Evolutionary conservation across 2,329 filamentous ascomycete species (phyloP), one percentile per base, ranked within the genome.

Genomic region (Plectosphaerella cucumerina): DNA sequence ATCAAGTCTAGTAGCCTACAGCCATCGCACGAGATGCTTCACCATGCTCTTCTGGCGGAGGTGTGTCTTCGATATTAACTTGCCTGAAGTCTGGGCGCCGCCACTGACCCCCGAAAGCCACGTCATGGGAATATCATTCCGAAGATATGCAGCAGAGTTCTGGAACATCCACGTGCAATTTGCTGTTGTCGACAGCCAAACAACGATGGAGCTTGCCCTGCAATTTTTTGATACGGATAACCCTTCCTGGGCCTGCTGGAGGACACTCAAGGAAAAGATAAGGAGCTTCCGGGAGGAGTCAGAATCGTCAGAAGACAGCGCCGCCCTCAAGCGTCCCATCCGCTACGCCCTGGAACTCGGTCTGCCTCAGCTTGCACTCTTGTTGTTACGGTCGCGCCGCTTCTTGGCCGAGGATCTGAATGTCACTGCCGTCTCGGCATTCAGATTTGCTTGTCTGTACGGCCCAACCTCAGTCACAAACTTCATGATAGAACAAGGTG

Each of bases 151-250:
- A 3, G 35, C 52, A 6, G 21, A 15, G 6, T 35, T 8, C 4
- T 54, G 52, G 52, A 15, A 48, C 41, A 22, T 35, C 14, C 52
- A 54, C 22, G 15, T 41, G 3, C 14, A 26, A 3, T 11, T 44
- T 1, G 26, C 43, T 18, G 6, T 47, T 0, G 23, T 17, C 6
- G 17, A 21, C 17, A 35, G 48, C 5, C 1, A 5, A 10, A 14
- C 26, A 4, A 14, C 52, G 3, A 8, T 34, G 3, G 11, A 31
- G 4, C 20, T 49, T 8, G 48, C 47, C 2, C 21, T 22, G 3
- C 4, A 23, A 5, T 23, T 52, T 12, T 45, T 52, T 15, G 14
- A 20, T n/a, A 3, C 10, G 3, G 15, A 3, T 33, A 44, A 10
- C n/a, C 21, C 31, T 2, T 23, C n/a, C 3, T 23, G 50, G 26